Evolutionary conservation across 2,329 filamentous ascomycete genomes (phyloP), one percentile per base, ranked within the genome.

Genomic region (Beauveria pseudobassiana): DNA sequence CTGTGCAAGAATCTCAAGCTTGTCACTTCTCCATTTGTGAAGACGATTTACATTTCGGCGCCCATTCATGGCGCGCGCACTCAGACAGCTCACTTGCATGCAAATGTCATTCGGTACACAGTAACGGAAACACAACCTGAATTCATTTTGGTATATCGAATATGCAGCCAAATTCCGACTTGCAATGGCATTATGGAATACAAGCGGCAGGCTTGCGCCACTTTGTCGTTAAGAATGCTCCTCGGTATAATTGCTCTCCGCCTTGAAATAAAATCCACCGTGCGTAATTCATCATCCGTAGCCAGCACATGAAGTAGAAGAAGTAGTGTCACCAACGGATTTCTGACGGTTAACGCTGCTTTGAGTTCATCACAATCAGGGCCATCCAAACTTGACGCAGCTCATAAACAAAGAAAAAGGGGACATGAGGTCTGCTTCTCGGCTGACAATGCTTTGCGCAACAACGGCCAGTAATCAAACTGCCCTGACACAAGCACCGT

Each of bases 361-460:
- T 49, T 51, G 14, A 48, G 26, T 61, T 55, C 59, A 61, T 55
- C 59, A 55, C 51, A 61, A 61, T 61, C 51, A 30, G 50, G 53
- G 54, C 54, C 60, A 62, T 62, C 60, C 60, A 62, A 62, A 62
- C 54, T 58, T 55, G 59, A 54, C 51, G 59, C 51, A 55, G 59
- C 59, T 61, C 59, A 52, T 54, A 48, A 55, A 54, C 65, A 68
- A 69, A 67, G 66, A 64, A 68, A 70, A 45, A 49, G 61, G 42
- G 59, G 49, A 58, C 46, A 54, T 58, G 63, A 56, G 18, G 38
- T 38, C 62, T 50, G 52, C 50, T 40, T 18, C 58, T 48, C 52
- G 52, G 42, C 48, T 30, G 43, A n/a, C 43, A 30, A 54, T 40
- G 34, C 24, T 20, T 51, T 26, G 59, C 60, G 46, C 45, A 45